These are phyloP conservation scores for Nicotiana otophora DNA, from an alignment of 257 asterid genomes.

Conservation along the genomic window DNA sequence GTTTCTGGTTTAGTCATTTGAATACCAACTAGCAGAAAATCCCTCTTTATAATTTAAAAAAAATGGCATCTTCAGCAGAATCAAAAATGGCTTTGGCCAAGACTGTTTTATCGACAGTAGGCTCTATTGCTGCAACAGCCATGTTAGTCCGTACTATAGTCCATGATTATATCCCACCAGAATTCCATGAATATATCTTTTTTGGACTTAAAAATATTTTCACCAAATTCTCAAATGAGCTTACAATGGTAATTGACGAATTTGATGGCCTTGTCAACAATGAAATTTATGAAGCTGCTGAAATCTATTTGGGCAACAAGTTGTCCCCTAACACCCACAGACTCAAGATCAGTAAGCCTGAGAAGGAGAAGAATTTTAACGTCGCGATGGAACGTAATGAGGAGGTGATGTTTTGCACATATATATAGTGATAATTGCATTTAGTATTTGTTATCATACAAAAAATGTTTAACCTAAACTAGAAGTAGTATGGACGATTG, in stretches of 20 bases:
- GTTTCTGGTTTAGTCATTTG: background rate
- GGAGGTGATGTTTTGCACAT: background rate
- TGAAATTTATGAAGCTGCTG: slow-evolving; percentile 19
- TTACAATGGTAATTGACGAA: slow-evolving; percentile 17
- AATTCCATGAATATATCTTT: slow-evolving; percentile 3
- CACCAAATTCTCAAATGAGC: slow-evolving; percentile 8
- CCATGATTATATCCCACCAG: slow-evolving; percentile 16
- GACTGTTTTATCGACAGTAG: slow-evolving; percentile 16
- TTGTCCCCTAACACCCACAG: background rate
- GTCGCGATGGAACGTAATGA: slow-evolving; percentile 15
- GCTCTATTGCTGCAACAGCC: slow-evolving; percentile 17
- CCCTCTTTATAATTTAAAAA: background rate
- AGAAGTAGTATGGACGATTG: background rate
- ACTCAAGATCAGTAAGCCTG: slow-evolving; percentile 15
- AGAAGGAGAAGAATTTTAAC: background rate
- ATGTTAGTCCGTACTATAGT: slow-evolving; percentile 14
- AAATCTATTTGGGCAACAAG: slow-evolving; percentile 9
- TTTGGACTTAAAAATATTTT: slow-evolving; percentile 16
- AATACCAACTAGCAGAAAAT: background rate
- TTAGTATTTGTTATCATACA: background rate
- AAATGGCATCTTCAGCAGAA: slow-evolving; percentile 16
- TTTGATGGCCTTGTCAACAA: slow-evolving; percentile 7
- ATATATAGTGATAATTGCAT: background rate
- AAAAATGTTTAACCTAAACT: background rate
- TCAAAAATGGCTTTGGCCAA: background rate